Conservation (phyloP, 768 basidiomycete genomes). For the Pleurotus tuber-regium region DNA sequence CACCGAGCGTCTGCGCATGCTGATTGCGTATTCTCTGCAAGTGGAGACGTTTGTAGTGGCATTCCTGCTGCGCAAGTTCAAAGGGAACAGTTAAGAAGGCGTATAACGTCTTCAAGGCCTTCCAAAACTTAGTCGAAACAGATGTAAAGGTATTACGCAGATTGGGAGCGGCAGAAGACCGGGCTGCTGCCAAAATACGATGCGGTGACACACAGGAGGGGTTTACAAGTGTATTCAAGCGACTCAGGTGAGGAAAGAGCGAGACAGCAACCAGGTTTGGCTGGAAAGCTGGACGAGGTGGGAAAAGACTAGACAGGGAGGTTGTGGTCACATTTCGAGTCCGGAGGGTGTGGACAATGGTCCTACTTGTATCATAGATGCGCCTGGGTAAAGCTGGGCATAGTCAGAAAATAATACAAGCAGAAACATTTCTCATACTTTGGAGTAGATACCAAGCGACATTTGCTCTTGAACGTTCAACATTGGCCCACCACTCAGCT, state of each 20-base stretch:
- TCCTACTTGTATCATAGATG: conserved; percentile 31
- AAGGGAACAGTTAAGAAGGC: conserved; percentile 48
- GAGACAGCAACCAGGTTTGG: conserved; percentile 51
- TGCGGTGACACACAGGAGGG: conserved; percentile 12
- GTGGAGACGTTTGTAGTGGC: conserved; percentile 52
- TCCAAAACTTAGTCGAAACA: conserved; percentile 12
- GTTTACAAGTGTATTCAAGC: conserved; percentile 12
- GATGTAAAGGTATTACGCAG: conserved; percentile 20
- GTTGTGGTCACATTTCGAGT: conserved; percentile 43
- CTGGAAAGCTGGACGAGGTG: conserved; percentile 41
- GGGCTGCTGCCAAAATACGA: conserved; percentile 14
- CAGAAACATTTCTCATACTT: conserved; percentile 47
- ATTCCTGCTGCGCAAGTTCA: conserved; percentile 66
- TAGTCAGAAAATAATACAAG: conserved; percentile 5
- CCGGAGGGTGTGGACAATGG: conserved; percentile 40
- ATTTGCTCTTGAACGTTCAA: conserved; percentile 56
- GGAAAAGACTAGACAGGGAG: conserved; percentile 47
- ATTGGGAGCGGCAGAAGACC: conserved; percentile 13
- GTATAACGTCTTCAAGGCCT: conserved; percentile 19
- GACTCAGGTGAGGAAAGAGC: conserved; percentile 64
- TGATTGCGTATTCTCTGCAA: conserved; percentile 66
- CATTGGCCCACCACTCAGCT: conserved; percentile 81
- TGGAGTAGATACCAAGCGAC: conserved; percentile 72
- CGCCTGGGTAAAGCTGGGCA: conserved; percentile 45
- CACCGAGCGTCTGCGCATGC: conserved; percentile 65